Evolutionary conservation across 106 monocot genomes (phyloP).

Genomic region (Acanthochlamys bracteata): DNA sequence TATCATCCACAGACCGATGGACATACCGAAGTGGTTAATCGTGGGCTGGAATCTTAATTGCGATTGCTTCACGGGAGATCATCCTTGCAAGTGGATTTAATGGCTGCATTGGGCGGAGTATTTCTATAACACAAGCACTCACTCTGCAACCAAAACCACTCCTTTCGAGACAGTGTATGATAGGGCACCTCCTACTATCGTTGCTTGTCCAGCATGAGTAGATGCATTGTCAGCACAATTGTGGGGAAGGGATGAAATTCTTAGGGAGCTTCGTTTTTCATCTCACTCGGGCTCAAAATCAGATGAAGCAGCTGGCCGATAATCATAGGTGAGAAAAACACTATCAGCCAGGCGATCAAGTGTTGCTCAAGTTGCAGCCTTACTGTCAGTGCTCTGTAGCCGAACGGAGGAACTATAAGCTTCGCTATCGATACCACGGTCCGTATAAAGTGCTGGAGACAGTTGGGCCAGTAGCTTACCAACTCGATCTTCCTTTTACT

Average conservation of each 20-base stretch:
- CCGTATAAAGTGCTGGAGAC: neutral
- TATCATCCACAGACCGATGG: neutral
- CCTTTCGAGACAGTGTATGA: slow-evolving; percentile 1
- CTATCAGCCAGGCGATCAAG: too few relatives aligned
- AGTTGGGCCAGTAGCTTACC: neutral
- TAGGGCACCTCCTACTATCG: too few relatives aligned
- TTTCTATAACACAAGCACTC: neutral
- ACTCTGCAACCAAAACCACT: neutral
- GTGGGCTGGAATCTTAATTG: neutral
- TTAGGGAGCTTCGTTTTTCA: too few relatives aligned
- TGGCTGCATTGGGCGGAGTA: neutral
- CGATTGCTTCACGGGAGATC: neutral
- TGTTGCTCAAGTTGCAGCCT: too few relatives aligned
- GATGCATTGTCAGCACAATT: too few relatives aligned
- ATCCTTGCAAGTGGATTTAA: neutral
- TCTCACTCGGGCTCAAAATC: too few relatives aligned
- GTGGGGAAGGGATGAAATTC: too few relatives aligned
- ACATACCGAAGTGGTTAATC: neutral
- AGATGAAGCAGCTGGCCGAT: too few relatives aligned
- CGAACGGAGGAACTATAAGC: too few relatives aligned
- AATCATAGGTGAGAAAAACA: too few relatives aligned
- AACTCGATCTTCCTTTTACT: neutral
- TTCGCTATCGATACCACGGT: neutral
- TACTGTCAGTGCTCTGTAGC: too few relatives aligned
- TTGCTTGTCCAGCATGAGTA: too few relatives aligned